These are phyloP conservation scores for Wickerhamiella sergipiensis DNA, from an alignment of 805 yeast species.

Conservation along the genomic window DNA sequence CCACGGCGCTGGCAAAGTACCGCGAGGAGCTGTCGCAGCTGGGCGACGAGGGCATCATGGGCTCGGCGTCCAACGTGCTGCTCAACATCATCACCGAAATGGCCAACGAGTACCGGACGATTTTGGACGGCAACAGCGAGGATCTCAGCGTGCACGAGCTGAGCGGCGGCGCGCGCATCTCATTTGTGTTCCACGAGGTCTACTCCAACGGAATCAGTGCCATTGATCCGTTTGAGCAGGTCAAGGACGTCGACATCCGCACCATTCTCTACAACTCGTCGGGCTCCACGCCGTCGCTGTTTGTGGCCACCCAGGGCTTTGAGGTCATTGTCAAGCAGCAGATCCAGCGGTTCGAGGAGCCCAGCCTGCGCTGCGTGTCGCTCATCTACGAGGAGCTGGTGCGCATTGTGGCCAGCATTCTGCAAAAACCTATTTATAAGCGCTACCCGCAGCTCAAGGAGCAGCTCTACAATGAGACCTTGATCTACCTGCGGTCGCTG, in stretches of 20 bases:
- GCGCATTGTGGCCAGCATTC: constrained; percentile 72
- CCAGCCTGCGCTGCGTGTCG: constrained; percentile 74
- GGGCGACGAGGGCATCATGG: constrained; percentile 62
- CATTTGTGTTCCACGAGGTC: constrained; percentile 93
- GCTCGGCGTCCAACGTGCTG: constrained; percentile 74
- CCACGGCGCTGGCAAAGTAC: constrained; percentile 70
- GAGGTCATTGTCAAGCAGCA: constrained; percentile 92
- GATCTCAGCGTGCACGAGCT: constrained; percentile 81
- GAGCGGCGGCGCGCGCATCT: constrained; percentile 95
- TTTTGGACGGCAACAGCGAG: constrained; percentile 82
- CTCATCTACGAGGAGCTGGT: constrained; percentile 90
- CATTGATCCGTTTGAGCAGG: constrained; percentile 91
- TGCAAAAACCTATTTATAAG: constrained; percentile 66
- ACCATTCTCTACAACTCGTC: constrained; percentile 94
- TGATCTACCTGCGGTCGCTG: constrained; percentile 65
- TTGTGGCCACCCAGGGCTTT: constrained; percentile 95
- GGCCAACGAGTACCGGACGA: constrained; percentile 79
- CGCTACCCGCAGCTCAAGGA: constrained; percentile 89
- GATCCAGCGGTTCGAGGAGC: constrained; percentile 88
- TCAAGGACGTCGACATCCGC: constrained; percentile 88
- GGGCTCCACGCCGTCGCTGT: constrained; percentile 89
- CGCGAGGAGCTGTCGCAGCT: constrained; percentile 61
- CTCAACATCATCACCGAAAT: constrained; percentile 85
- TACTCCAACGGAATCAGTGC: constrained; percentile 85
- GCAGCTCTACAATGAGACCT: constrained; percentile 64